Evolutionary conservation across 805 yeast species (phyloP).

Genomic region (Lipomyces starkeyi): DNA sequence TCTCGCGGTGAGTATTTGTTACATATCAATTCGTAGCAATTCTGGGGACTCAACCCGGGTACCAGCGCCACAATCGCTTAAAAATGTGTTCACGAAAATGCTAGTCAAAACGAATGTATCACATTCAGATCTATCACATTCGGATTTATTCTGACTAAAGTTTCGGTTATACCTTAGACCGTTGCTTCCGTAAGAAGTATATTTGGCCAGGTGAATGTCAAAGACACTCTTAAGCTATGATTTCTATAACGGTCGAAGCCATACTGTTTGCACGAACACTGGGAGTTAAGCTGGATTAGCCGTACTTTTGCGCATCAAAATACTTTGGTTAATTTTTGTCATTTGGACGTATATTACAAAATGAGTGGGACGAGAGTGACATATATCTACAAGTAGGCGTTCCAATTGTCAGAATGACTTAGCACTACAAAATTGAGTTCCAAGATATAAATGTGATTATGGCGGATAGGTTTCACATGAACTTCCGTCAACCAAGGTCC

Average conservation of each 20-base stretch:
- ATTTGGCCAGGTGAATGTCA: background rate
- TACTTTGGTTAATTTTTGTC: background rate
- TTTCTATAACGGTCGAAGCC: background rate
- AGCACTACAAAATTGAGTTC: background rate
- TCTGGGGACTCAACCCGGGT: background rate
- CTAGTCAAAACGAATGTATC: constrained; percentile 3
- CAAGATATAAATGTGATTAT: background rate
- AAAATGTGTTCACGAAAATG: background rate
- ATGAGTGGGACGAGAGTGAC: background rate
- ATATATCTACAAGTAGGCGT: background rate
- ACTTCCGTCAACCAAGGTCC: background rate
- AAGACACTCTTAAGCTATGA: background rate
- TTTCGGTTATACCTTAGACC: background rate
- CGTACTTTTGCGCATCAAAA: too few relatives aligned
- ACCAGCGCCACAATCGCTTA: background rate
- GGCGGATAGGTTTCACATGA: background rate
- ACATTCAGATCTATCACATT: constrained; percentile 15
- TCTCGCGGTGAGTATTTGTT: background rate
- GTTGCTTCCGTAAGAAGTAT: background rate
- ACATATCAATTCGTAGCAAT: background rate
- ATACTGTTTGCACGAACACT: too few relatives aligned
- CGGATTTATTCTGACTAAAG: background rate
- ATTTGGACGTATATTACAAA: background rate
- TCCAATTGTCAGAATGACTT: background rate
- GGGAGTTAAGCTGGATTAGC: too few relatives aligned